Evolutionary conservation across 495 filamentous ascomycete genomes (phyloP), one percentile per base, ranked within the genome.

Genomic region (Gamarada debralockiae): DNA sequence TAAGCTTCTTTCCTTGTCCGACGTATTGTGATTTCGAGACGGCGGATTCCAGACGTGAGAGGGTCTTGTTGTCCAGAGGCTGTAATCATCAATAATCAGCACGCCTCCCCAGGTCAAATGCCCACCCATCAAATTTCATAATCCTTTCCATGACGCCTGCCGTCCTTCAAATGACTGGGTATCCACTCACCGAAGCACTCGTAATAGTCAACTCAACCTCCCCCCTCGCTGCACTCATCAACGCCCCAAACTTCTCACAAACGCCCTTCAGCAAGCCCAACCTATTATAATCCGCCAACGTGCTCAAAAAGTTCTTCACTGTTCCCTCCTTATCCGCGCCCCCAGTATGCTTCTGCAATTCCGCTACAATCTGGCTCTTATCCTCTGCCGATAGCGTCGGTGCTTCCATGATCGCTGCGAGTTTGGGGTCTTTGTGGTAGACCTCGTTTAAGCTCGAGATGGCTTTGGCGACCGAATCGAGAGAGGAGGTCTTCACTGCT

Each of bases 261-360:
- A 97, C 85, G 59, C 81, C 81, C 67, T 85, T 78, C 39, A 98
- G 76, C 49, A 93, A 72, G 33, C 86, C 84, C 56, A 98, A 77
- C 48, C 93, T 83, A 80, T 98, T 97, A 83, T 97, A 96, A 73
- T 95, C 90, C 47, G 92, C 91, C 31, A 98, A 76, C 40, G 91
- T 86, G 39, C 73, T 67, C 56, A 98, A 79, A 76, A 97, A 90
- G 80, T 96, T 95, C 84, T 92, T 92, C 68, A 97, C 75, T 57
- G 89, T 87, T 62, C 90, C 85, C 61, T 75, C 79, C 71, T 88
- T 84, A 69, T 87, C 83, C 48, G 76, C 69, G 55, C 74, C 70
- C 48, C 83, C 87, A 52, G 81, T 73, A 63, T 81, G 80, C 81
- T 92, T 95, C 66, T 84, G 73, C 56, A 98, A 77, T 76, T 96